Base-by-base conservation (phyloP, 2,329 filamentous ascomycete species). In the Endoconidiophora polonica region DNA sequence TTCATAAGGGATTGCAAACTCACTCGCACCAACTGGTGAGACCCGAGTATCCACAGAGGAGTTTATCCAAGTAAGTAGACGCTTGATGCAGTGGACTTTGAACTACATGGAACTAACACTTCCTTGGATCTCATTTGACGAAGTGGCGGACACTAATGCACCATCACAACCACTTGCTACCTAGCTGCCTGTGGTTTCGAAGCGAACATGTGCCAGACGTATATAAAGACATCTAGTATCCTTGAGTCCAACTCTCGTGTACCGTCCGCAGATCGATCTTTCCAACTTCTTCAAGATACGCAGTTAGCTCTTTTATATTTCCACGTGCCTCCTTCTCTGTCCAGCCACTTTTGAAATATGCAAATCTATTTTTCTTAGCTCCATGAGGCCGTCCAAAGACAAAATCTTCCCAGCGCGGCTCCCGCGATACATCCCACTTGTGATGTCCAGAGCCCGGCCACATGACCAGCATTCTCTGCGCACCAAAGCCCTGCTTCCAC, bases 391-490 rank as follows among this genome's bases (percentile, higher is more conserved):
- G 44, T 44, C 20, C 23, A 41, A 52, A 52, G 5, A 47, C 42
- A 42, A 49, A 52, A 26, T 52, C 50, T 37, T 52, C 50, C 50
- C 50, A 52, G 29, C 50, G 26, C n/a, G 45, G 46, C 12, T 47
- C 46, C 26, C 46, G 16, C 40, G 46, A 36, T 2, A 44, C 36
- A 26, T 48, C 46, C 20, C 36, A 36, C 29, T 42, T 33, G 37
- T 48, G 50, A n/a, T 48, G 41, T 16, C n/a, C 40, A 5, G 46
- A 49, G n/a, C 50, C 50, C 3, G 45, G 50, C 50, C 50, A 52
- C 23, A 43, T 6, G 3, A 42, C n/a, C n/a, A 48, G 5, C 5
- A 52, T 26, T 16, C 50, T 40, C n/a, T 46, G 16, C 40, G 26
- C 16, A 14, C 44, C 40, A 29, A 12, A 14, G 5, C 24, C 41